These are phyloP conservation scores for Eimeria praecox DNA, from an alignment of 169 alveolate genomes.

Conservation along the genomic window DNA sequence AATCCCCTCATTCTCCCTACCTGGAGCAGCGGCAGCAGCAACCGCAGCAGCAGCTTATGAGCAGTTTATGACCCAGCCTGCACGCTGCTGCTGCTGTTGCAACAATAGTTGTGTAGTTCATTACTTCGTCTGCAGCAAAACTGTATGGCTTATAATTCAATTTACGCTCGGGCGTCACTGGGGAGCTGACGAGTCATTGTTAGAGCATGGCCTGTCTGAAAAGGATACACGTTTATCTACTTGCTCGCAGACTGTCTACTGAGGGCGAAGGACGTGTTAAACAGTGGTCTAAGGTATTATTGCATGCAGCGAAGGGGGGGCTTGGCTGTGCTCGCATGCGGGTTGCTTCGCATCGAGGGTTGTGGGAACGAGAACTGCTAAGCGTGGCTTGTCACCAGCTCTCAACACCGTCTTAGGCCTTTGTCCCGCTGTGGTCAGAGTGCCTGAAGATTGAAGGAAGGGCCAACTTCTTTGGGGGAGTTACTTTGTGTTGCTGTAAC, in stretches of 20 bases:
- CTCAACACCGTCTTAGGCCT: no score
- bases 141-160: background rate
- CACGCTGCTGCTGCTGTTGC: constrained; percentile 52
- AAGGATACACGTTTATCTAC: no score
- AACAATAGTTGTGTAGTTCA: background rate
- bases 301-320: background rate
- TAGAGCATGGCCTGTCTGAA: background rate
- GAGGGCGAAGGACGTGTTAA: background rate
- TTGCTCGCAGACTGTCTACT: background rate
- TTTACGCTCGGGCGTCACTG: background rate
- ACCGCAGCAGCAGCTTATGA: background rate
- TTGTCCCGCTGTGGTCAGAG: no score
- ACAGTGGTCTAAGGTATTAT: background rate
- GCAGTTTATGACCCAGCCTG: background rate
- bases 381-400: no score
- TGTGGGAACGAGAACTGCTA: no score
- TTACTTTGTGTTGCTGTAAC: no score
- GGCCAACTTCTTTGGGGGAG: no score
- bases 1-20: background rate
- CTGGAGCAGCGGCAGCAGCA: constrained; percentile 9
- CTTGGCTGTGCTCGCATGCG: background rate
- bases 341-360: no score
- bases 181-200: background rate
- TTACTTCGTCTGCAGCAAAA: background rate
- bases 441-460: no score